phyloP scores from a whole-genome alignment of 2,329 filamentous ascomycete species.

The Aspergillus neoniger region DNA sequence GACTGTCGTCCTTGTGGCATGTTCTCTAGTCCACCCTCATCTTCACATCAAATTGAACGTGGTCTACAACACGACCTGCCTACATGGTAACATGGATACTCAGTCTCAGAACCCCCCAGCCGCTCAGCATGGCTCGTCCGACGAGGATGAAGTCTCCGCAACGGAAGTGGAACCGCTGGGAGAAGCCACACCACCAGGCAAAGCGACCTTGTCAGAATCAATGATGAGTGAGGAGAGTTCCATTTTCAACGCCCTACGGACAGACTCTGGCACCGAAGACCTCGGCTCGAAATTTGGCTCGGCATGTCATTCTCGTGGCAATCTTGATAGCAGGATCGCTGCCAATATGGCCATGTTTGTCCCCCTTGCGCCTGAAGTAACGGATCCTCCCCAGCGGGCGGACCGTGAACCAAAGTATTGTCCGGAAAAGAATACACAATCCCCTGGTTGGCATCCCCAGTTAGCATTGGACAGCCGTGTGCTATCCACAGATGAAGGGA shows the following conservation, averaged over 20 bases:
- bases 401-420: background rate
- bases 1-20: background rate
- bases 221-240: conserved; percentile 38
- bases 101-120: background rate
- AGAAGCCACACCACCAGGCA: background rate
- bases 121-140: background rate
- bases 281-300: conserved; percentile 11
- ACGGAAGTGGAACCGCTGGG: background rate
- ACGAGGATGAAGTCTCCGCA: background rate
- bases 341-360: conserved; percentile 35
- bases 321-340: conserved; percentile 26
- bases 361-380: conserved; percentile 17
- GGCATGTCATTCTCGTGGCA: conserved; percentile 13
- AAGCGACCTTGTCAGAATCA: conserved; percentile 27
- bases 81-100: background rate
- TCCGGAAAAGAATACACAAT: conserved; percentile 9
- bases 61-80: background rate
- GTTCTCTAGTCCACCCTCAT: background rate
- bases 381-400: background rate
- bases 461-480: conserved; percentile 16
- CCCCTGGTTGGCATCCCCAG: conserved; percentile 25
- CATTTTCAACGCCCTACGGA: conserved; percentile 41
- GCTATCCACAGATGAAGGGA: background rate
- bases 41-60: background rate
- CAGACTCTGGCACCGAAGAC: conserved; percentile 31